A percentile compares a stretch with the other conserved stretches of the same genome.
phyloP scores from a whole-genome alignment of 371 early-diverging fungal genomes.

The Zychaea mexicana region DNA sequence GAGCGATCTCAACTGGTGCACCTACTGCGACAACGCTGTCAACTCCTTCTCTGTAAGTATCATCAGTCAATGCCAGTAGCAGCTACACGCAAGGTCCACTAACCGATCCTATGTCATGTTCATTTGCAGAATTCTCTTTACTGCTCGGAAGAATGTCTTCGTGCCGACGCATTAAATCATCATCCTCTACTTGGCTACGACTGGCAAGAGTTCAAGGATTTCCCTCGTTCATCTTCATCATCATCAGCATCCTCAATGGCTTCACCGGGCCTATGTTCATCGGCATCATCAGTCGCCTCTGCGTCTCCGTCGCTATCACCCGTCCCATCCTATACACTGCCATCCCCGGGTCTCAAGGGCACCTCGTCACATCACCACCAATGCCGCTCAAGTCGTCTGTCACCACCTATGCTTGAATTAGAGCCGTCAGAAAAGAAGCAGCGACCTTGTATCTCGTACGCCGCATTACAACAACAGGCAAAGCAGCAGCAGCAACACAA shows the following conservation, averaged over 20 bases:
- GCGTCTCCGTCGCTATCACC: constrained; percentile 7
- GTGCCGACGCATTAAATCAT: constrained; percentile 28
- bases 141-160: constrained; percentile 33
- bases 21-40: constrained; percentile 26
- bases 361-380: background rate
- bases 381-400: constrained; percentile 1
- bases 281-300: constrained; percentile 6
- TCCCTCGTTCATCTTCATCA: constrained; percentile 22
- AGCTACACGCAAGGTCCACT: background rate
- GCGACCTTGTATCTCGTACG: background rate
- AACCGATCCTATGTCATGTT: background rate
- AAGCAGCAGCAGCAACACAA: background rate
- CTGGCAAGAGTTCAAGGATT: constrained; percentile 32
- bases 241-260: constrained; percentile 6
- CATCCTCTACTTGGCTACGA: constrained; percentile 35
- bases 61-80: background rate
- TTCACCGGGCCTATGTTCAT: constrained; percentile 5
- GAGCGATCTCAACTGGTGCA: constrained; percentile 29
- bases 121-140: constrained; percentile 31
- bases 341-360: background rate
- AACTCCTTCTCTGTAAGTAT: constrained; percentile 24
- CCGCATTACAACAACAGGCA: no score
- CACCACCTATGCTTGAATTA: constrained; percentile 11
- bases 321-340: background rate
- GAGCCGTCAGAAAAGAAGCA: constrained; percentile 3